Conservation (phyloP, 768 basidiomycete species). For the Russula lepida region DNA sequence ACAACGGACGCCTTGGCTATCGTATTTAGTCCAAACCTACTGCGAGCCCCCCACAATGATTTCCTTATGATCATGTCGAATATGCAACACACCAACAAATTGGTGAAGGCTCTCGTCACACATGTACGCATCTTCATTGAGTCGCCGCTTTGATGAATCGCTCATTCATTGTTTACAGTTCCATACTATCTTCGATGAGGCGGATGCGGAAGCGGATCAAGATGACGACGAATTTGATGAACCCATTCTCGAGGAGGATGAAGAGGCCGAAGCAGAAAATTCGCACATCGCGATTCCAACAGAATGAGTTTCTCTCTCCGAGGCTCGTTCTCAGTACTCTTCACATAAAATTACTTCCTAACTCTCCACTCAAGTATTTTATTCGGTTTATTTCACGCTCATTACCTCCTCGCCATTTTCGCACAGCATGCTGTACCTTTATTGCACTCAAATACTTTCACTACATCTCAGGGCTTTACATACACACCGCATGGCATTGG, state of each 20-base stretch:
- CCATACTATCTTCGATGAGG: constrained; percentile 62
- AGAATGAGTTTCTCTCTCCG: background rate
- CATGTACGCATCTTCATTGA: constrained; percentile 58
- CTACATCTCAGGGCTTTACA: constrained; percentile 6
- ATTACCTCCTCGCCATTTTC: background rate
- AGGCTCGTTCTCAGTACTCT: background rate
- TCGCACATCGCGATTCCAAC: background rate
- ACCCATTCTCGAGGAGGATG: constrained; percentile 61
- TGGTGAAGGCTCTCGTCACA: constrained; percentile 48
- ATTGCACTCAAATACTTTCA: constrained; percentile 11
- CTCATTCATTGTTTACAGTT: constrained; percentile 34
- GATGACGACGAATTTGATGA: constrained; percentile 60
- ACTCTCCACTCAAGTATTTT: background rate
- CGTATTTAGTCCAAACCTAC: constrained; percentile 75
- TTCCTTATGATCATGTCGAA: constrained; percentile 71
- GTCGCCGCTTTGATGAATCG: background rate
- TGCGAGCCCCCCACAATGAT: constrained; percentile 72
- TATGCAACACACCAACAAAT: constrained; percentile 37
- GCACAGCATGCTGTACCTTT: constrained; percentile 16
- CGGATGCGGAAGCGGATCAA: constrained; percentile 35
- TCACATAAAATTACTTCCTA: background rate
- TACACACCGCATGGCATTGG: constrained; percentile 13
- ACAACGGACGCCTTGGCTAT: constrained; percentile 77
- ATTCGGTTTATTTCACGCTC: constrained; percentile 1
- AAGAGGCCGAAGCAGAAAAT: constrained; percentile 31